A percentile compares a stretch with the other conserved stretches of the same genome.
Conservation (phyloP, 768 basidiomycete species). For the Solioccasus polychromus region DNA sequence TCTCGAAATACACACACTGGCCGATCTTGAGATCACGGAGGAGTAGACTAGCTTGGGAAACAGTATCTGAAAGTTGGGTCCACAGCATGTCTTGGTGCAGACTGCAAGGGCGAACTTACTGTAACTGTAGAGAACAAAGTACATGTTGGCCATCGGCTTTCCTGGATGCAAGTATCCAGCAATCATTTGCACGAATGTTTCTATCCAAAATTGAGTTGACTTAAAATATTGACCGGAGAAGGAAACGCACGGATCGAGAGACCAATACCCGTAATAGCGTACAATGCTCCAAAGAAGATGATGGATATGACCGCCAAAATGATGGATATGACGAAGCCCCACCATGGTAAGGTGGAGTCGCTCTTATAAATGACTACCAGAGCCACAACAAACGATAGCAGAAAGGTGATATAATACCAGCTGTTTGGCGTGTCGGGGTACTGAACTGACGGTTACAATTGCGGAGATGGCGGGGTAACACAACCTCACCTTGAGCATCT, state of each 20-base stretch:
- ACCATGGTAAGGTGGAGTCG: conserved; percentile 57
- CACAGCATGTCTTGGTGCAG: too few species aligned
- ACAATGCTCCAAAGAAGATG: conserved; percentile 53
- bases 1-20: conserved; percentile 17
- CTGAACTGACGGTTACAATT: conserved; percentile 13
- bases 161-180: conserved; percentile 37
- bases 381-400: conserved; percentile 43
- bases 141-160: conserved; percentile 44
- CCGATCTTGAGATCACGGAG: conserved; percentile 54
- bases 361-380: conserved; percentile 54
- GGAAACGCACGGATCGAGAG: conserved; percentile 19
- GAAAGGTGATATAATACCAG: conserved; percentile 31
- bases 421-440: conserved; percentile 33
- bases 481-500: conserved; percentile 47
- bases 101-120: too few species aligned
- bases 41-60: conserved; percentile 48
- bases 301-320: conserved; percentile 48
- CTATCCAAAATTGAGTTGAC: conserved; percentile 6
- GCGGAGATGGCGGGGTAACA: conserved; percentile 12
- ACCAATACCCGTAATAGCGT: conserved; percentile 42
- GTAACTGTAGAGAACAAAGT: conserved; percentile 44
- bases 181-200: conserved; percentile 35
- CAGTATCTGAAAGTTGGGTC: conserved; percentile 46
- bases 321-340: conserved; percentile 52
- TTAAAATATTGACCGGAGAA: not conserved